Conservation (phyloP, 371 early-diverging fungal species). For the Mucor mucedo region DNA sequence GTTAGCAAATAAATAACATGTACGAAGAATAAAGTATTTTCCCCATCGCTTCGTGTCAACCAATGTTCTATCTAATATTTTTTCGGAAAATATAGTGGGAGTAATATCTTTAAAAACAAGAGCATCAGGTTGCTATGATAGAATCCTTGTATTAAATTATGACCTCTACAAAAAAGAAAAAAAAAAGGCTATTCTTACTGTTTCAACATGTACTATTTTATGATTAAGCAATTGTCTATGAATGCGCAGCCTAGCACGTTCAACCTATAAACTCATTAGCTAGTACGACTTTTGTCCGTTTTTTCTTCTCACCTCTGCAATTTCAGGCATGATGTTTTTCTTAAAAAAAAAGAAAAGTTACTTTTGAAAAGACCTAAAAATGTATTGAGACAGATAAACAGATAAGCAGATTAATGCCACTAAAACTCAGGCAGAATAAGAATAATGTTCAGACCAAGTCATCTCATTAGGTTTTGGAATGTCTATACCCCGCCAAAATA, state of each 20-base stretch:
- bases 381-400: no score
- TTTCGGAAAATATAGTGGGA: slow-evolving; percentile 35
- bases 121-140: slow-evolving; percentile 23
- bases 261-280: slow-evolving; percentile 30
- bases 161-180: no score
- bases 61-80: slow-evolving; percentile 42
- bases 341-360: no score
- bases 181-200: slow-evolving; percentile 19
- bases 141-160: neutral
- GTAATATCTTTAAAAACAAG: slow-evolving; percentile 37
- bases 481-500: no score
- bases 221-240: slow-evolving; percentile 47
- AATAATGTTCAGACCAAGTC: no score
- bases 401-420: no score
- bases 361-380: no score
- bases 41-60: slow-evolving; percentile 62
- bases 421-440: no score
- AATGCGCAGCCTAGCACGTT: slow-evolving; percentile 41
- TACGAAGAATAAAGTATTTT: slow-evolving; percentile 56
- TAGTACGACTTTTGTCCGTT: no score
- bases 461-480: no score
- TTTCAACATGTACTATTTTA: slow-evolving; percentile 44
- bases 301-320: no score
- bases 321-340: no score
- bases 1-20: slow-evolving; percentile 17